Evolutionary conservation across 164 flowering plant species (phyloP).

Genomic region (Paratinospora sagittata): DNA sequence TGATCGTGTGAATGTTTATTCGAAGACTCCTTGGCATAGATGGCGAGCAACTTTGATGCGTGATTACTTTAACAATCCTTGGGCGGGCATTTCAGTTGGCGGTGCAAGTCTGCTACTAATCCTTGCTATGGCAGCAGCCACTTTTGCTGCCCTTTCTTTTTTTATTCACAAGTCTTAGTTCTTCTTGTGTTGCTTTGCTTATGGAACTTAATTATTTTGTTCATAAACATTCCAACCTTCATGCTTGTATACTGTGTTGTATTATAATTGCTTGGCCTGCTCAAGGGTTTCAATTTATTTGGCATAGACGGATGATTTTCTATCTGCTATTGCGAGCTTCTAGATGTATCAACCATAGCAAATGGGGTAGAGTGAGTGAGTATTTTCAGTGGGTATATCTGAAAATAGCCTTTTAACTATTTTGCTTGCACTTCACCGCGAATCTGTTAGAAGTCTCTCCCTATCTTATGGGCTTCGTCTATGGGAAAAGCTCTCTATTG

Average conservation of each 20-base stretch:
- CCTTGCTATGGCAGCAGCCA: constrained; percentile 7
- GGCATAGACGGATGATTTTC: too few species aligned
- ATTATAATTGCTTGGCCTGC: not conserved
- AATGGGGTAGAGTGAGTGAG: too few species aligned
- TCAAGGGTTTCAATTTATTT: not conserved
- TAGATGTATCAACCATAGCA: too few species aligned
- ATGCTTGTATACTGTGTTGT: not conserved
- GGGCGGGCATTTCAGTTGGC: not conserved
- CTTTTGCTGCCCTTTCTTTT: constrained; percentile 13
- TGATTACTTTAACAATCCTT: constrained; percentile 12
- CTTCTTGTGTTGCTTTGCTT: not conserved
- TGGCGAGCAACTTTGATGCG: constrained; percentile 9
- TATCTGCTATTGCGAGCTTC: too few species aligned
- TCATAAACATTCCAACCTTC: not conserved
- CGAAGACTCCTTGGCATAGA: not conserved
- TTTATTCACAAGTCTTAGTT: not conserved
- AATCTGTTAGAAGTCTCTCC: too few species aligned
- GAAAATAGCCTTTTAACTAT: too few species aligned
- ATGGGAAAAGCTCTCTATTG: too few species aligned
- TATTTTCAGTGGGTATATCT: too few species aligned
- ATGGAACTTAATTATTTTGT: not conserved
- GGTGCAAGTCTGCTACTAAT: constrained; percentile 10
- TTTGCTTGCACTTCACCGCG: too few species aligned
- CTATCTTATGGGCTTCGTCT: too few species aligned
- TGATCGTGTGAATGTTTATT: not conserved